Evolutionary conservation across 1,284 basidiomycete species (phyloP), one percentile per base, ranked within the genome.

Genomic region (Mixia osmundae): DNA sequence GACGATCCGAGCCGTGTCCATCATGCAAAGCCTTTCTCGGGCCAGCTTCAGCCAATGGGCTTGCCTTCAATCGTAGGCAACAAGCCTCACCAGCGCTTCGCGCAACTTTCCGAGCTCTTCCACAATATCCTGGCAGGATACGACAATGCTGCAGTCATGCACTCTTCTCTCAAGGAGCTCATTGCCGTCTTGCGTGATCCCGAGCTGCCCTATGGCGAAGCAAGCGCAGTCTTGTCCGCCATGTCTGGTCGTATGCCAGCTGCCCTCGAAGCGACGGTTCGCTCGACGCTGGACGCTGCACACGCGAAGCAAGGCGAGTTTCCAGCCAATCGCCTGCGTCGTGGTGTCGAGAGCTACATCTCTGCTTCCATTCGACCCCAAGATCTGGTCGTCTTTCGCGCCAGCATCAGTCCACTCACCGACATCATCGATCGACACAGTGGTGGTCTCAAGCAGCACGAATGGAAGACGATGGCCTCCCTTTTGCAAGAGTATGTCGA

Each of bases 1-100:
- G 91, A 97, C 54, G 89, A 97, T 57, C 91, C 91, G 25, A 69
- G 74, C 48, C 83, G 85, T 46, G 91, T 97, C 52, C 91, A 83
- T 58, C 89, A 95, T 51, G 91, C 91, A 43, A 94, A 87, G 61
- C 89, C 89, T 1, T 97, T 95, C 57, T 82, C 87, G 51, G 85
- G 85, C 35, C 75, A 85, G 37, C 69, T 97, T 20, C 80, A 85
- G 14, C 51, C 68, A 10, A 73, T 82, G 66, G 85, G 89, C 39
- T 62, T 71, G 25, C 83, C 87, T 31, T 72, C 71, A 49, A 75
- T 94, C 46, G 61, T 77, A 46, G 89, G 87, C 36, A 77, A 67
- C 61, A 94, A 89, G 62, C 70, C 83, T 25, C 74, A 94, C 56
- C 91, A 97, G 58, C 72, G 71, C 42, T 72, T 85, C 47, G 63